Conservation (phyloP, 176 grass and related monocot genomes). For the Melocanna baccifera region DNA sequence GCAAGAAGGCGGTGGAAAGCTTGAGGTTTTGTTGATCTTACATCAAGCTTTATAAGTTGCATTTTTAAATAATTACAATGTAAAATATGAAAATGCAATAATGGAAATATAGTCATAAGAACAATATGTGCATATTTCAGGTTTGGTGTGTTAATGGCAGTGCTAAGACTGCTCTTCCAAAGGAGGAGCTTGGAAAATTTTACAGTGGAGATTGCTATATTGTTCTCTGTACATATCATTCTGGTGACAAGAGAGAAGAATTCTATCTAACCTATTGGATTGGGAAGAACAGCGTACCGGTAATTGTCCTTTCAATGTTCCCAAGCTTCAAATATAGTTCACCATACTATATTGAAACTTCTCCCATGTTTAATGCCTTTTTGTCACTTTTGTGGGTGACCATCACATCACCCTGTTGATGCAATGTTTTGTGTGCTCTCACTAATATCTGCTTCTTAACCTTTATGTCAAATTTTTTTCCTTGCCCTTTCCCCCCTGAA, state of each 20-base stretch:
- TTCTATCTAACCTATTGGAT: constrained; percentile 87
- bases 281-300: constrained; percentile 61
- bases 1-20: constrained; percentile 70
- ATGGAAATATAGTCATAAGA: constrained; percentile 3
- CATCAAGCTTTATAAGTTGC: constrained; percentile 8
- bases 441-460: background rate
- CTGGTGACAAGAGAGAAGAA: constrained; percentile 86
- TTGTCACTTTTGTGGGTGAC: background rate
- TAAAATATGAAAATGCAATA: background rate
- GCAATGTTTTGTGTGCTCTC: background rate
- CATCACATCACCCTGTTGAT: background rate
- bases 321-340: background rate
- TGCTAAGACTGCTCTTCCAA: constrained; percentile 62
- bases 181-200: constrained; percentile 92
- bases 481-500: background rate
- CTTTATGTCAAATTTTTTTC: constrained; percentile 6
- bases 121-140: constrained; percentile 48
- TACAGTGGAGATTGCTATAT: constrained; percentile 88
- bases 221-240: constrained; percentile 92
- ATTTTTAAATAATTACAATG: constrained; percentile 9
- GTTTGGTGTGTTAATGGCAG: constrained; percentile 66
- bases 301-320: constrained; percentile 29
- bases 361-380: background rate
- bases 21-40: constrained; percentile 58
- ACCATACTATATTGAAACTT: background rate